Evolutionary conservation across 108 stramenopile species (phyloP).

Genomic region (Schizochytrium sp.): DNA sequence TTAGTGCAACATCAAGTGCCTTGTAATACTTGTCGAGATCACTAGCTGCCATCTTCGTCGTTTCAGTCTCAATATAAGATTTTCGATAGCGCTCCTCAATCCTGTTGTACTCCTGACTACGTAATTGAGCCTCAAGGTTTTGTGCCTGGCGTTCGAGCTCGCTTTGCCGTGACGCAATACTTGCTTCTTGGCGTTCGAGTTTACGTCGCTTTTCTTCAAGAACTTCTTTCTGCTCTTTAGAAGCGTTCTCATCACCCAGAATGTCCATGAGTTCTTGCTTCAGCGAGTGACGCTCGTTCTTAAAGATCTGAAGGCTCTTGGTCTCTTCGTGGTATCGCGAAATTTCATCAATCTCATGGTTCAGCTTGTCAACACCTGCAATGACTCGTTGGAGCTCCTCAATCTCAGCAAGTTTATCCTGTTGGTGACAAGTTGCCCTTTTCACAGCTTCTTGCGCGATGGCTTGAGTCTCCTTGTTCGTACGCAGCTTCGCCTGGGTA

Average conservation of each 20-base stretch:
- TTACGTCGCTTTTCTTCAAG: slow-evolving; percentile 60
- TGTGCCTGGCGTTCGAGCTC: slow-evolving; percentile 61
- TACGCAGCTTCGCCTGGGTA: not conserved
- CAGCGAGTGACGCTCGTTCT: slow-evolving; percentile 64
- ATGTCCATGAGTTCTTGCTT: slow-evolving; percentile 68
- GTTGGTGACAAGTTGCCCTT: not conserved
- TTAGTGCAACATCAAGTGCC: slow-evolving; percentile 91
- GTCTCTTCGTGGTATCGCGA: not conserved
- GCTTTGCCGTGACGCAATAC: slow-evolving; percentile 41
- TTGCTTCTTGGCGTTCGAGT: slow-evolving; percentile 65
- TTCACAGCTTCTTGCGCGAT: not conserved
- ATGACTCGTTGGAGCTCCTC: not conserved
- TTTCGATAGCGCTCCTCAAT: slow-evolving; percentile 88
- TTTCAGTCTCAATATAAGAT: slow-evolving; percentile 87
- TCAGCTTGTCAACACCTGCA: not conserved
- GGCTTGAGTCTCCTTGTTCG: not conserved
- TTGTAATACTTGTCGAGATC: slow-evolving; percentile 92
- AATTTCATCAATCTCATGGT: not conserved
- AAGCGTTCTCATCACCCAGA: slow-evolving; percentile 63
- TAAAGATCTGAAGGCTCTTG: not conserved
- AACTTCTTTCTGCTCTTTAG: slow-evolving; percentile 65
- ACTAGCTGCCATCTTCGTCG: slow-evolving; percentile 87
- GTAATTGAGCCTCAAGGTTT: slow-evolving; percentile 49
- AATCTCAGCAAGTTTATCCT: not conserved
- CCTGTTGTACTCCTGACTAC: slow-evolving; percentile 82